A percentile compares a stretch with the other conserved stretches of the same genome.
These are phyloP conservation scores for Begonia peltatifolia DNA, from an alignment of 306 rosid species.

Conservation along the genomic window DNA sequence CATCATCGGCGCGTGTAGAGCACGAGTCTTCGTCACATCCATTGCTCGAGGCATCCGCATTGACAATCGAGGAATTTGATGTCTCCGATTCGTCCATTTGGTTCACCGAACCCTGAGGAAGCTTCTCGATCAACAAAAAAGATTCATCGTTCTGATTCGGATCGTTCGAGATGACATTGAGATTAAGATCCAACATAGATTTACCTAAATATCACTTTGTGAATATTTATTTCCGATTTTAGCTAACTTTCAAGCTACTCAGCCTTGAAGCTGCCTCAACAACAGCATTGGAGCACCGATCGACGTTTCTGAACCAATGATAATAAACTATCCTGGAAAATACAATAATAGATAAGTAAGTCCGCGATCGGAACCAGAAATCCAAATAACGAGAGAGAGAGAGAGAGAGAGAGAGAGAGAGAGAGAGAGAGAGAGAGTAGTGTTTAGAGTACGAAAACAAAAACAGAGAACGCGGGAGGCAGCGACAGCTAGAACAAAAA, in stretches of 20 bases:
- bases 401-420: background rate
- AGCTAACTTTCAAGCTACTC: constrained; percentile 1
- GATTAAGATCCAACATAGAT: constrained; percentile 81
- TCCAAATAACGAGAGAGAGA: constrained; percentile 3
- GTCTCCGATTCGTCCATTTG: constrained; percentile 92
- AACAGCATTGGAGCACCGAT: constrained; percentile 4
- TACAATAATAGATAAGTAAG: constrained; percentile 4
- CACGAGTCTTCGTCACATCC: constrained; percentile 76
- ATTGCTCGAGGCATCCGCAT: constrained; percentile 80
- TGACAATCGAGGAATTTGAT: constrained; percentile 84
- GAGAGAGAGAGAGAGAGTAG: background rate
- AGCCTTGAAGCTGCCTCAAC: constrained; percentile 4
- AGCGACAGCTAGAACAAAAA: constrained; percentile 6
- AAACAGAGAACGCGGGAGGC: constrained; percentile 7
- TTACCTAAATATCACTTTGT: constrained; percentile 4
- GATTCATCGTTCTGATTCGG: constrained; percentile 35
- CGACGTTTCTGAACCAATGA: too few species aligned
- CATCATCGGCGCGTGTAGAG: constrained; percentile 60
- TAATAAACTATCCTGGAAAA: too few species aligned
- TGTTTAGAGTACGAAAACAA: background rate
- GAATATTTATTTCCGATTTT: constrained; percentile 13
- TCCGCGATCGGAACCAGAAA: constrained; percentile 17
- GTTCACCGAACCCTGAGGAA: constrained; percentile 45
- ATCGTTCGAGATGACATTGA: constrained; percentile 47
- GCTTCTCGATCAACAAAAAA: constrained; percentile 22